These are phyloP conservation scores for Hericium erinaceus DNA, from an alignment of 768 basidiomycete species.

Conservation along the genomic window DNA sequence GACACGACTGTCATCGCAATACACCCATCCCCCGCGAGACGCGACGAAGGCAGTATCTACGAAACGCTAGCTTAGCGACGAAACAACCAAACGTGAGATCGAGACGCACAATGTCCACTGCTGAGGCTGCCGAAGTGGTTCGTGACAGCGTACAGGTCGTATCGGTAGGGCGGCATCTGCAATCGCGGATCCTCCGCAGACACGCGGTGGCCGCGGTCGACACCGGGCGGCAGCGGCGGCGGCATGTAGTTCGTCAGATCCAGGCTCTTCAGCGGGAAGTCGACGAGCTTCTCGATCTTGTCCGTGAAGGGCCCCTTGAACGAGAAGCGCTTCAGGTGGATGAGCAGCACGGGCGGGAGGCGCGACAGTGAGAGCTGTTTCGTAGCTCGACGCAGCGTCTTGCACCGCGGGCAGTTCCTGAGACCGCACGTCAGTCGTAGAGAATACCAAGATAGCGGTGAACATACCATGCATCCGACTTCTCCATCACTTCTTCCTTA, in stretches of 20 bases:
- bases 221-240: constrained; percentile 59
- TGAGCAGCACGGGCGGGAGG: constrained; percentile 84
- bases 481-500: constrained; percentile 82
- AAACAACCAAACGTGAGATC: neutral
- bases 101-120: constrained; percentile 85
- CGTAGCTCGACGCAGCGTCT: constrained; percentile 73
- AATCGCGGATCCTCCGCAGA: constrained; percentile 65
- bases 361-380: constrained; percentile 88
- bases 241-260: constrained; percentile 82
- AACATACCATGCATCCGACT: constrained; percentile 85
- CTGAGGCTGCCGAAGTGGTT: constrained; percentile 94
- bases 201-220: constrained; percentile 30
- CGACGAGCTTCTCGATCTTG: constrained; percentile 91
- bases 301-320: constrained; percentile 88
- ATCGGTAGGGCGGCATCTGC: constrained; percentile 82
- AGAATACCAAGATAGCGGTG: neutral
- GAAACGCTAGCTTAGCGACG: constrained; percentile 3
- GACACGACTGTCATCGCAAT: constrained; percentile 90
- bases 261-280: constrained; percentile 63
- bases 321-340: constrained; percentile 89
- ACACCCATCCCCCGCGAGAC: constrained; percentile 81
- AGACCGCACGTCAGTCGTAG: neutral
- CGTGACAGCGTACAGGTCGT: constrained; percentile 92
- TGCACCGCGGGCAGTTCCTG: constrained; percentile 95
- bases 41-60: constrained; percentile 90